These are phyloP conservation scores for Uromyces viciae-fabae DNA, from an alignment of 1,284 basidiomycete genomes.

Conservation along the genomic window DNA sequence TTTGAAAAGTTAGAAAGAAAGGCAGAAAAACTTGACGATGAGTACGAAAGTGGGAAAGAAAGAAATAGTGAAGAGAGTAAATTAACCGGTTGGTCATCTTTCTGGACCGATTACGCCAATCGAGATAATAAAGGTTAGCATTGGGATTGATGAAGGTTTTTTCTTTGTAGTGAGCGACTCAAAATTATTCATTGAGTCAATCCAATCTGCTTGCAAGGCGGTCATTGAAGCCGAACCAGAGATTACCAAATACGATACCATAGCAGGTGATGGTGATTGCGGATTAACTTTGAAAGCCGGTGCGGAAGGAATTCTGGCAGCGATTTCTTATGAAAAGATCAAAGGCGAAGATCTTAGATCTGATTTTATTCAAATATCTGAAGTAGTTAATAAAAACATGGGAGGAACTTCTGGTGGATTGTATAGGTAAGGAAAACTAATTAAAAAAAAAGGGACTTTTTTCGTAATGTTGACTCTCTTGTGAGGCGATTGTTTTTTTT, in stretches of 20 bases:
- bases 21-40: conserved; percentile 31
- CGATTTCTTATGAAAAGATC: conserved; percentile 58
- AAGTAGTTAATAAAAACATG: conserved; percentile 70
- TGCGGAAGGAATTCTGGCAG: conserved; percentile 58
- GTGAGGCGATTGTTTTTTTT: not conserved
- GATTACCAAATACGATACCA: conserved; percentile 81
- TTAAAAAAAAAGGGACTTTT: not conserved
- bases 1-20: conserved; percentile 48
- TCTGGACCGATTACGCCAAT: no score
- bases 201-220: conserved; percentile 67
- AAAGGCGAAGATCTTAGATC: conserved; percentile 64
- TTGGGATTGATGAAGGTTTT: no score
- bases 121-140: conserved; percentile 41
- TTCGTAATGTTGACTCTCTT: not conserved
- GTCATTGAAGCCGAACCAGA: conserved; percentile 76
- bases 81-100: conserved; percentile 46
- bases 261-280: conserved; percentile 68
- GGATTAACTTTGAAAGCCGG: conserved; percentile 78
- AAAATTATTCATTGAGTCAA: conserved; percentile 61
- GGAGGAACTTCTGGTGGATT: conserved; percentile 87
- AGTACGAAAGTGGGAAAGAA: not conserved
- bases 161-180: conserved; percentile 47
- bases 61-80: conserved; percentile 24
- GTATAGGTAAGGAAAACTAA: conserved; percentile 67
- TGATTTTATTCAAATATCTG: conserved; percentile 67